A percentile compares a stretch with the other conserved stretches of the same genome.
Evolutionary conservation across 129 eudicot genomes (phyloP).

Genomic region (Flaveria robusta): DNA sequence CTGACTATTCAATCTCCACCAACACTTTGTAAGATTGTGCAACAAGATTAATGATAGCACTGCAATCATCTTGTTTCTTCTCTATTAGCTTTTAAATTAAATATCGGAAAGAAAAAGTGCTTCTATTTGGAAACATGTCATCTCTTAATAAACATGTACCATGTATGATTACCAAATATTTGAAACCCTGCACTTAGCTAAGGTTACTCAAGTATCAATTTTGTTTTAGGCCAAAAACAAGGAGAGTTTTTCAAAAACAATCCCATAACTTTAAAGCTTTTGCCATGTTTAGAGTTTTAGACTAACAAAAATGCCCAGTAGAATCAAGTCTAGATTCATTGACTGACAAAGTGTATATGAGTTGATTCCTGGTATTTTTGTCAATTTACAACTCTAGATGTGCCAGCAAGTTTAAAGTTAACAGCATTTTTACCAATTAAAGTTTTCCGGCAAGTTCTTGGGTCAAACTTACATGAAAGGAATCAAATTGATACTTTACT

Average conservation of each 20-base stretch:
- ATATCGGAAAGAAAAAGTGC: not conserved
- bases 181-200: not conserved
- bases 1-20: not conserved
- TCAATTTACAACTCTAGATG: not conserved
- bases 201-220: not conserved
- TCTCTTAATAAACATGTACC: not conserved
- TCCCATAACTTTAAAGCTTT: not conserved
- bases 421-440: not conserved
- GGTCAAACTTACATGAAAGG: not conserved
- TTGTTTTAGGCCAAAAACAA: not conserved
- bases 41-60: conserved; percentile 8
- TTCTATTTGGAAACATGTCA: not conserved
- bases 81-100: not conserved
- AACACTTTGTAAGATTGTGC: not conserved
- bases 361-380: not conserved
- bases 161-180: not conserved
- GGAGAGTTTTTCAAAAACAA: not conserved
- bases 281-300: conserved; percentile 6
- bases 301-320: not conserved
- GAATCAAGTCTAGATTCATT: not conserved
- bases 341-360: not conserved
- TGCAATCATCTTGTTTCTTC: conserved; percentile 1
- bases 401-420: not conserved
- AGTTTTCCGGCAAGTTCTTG: not conserved
- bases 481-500: not conserved